Conservation (phyloP, 305 asterid species). For the Fraxinus latifolia region DNA sequence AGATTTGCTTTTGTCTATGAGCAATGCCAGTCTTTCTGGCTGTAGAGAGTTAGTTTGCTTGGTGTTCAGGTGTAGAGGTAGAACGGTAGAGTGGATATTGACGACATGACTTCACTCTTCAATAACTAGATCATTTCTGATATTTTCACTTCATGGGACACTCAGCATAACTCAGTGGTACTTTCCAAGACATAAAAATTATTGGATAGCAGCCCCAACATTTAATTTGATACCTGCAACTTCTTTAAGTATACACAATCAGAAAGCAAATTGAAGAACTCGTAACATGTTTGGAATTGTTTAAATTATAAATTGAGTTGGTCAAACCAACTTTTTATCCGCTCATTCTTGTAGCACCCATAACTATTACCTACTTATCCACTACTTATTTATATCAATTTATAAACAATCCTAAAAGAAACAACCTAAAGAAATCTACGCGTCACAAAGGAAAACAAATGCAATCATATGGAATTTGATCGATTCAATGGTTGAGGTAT, state of each 20-base stretch:
- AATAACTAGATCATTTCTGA: neutral
- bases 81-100: conserved; percentile 7
- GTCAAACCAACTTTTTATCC: neutral
- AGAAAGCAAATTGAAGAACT: neutral
- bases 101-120: conserved; percentile 21
- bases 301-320: neutral
- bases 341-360: neutral
- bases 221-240: neutral
- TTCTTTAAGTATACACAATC: neutral
- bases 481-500: too few relatives aligned
- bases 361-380: too few relatives aligned
- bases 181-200: neutral
- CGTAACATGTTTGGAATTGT: neutral
- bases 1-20: conserved; percentile 29
- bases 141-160: neutral
- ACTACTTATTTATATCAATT: too few relatives aligned
- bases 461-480: too few relatives aligned
- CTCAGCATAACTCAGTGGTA: neutral
- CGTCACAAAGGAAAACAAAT: too few relatives aligned
- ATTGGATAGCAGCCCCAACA: neutral
- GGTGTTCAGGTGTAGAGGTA: conserved; percentile 6
- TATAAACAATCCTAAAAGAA: too few relatives aligned
- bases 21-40: conserved; percentile 23
- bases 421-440: too few relatives aligned
- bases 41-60: conserved; percentile 11